phyloP scores from a whole-genome alignment of 164 flowering plant species.

The Chloranthus sessilifolius region DNA sequence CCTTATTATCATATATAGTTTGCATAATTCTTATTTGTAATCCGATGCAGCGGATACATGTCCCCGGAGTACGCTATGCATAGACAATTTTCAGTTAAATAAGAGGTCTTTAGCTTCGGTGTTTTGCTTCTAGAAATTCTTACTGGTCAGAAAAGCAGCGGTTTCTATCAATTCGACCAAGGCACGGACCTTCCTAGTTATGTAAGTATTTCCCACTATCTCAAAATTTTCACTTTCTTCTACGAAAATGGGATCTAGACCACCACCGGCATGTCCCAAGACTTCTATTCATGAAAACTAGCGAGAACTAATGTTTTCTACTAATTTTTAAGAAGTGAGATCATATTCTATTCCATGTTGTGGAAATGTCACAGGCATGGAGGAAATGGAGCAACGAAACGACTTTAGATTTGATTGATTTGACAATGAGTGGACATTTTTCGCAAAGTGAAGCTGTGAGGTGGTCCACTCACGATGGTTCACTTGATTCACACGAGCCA shows the following conservation, averaged over 20 bases:
- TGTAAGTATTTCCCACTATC: constrained; percentile 8
- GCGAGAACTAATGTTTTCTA: neutral
- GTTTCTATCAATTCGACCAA: neutral
- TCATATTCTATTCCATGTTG: no score
- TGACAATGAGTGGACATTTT: neutral
- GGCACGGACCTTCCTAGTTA: neutral
- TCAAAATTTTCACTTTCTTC: no score
- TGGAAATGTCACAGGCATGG: constrained; percentile 6
- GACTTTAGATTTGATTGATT: constrained; percentile 5
- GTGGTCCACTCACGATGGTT: no score
- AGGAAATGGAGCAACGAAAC: constrained; percentile 1
- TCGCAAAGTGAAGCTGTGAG: constrained; percentile 1
- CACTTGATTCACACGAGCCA: no score
- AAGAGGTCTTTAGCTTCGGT: neutral
- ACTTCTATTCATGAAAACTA: no score
- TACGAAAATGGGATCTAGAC: neutral
- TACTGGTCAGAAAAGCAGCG: neutral
- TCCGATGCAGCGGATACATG: neutral
- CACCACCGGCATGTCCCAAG: neutral
- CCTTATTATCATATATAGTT: no score
- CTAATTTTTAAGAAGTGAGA: no score
- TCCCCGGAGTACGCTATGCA: no score
- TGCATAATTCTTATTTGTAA: no score
- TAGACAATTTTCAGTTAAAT: neutral
- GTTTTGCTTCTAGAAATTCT: neutral